Evolutionary conservation across 2,329 filamentous ascomycete species (phyloP).

Genomic region (Fusarium sp.): DNA sequence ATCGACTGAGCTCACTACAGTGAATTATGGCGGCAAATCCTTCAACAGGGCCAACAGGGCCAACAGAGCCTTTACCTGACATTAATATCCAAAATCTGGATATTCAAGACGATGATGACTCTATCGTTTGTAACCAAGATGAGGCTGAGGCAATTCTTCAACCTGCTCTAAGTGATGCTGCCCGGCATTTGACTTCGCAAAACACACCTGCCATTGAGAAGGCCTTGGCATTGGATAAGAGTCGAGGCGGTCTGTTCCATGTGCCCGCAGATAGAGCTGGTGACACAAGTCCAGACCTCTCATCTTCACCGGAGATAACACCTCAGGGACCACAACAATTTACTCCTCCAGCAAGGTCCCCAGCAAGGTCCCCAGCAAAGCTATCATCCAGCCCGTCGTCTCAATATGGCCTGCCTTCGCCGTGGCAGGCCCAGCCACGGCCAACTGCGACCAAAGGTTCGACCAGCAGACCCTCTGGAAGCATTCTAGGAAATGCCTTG

Average conservation of each 20-base stretch:
- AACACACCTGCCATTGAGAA: slow-evolving; percentile 70
- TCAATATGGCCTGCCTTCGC: slow-evolving; percentile 45
- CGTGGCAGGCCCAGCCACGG: slow-evolving; percentile 48
- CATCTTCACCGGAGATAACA: slow-evolving; percentile 37
- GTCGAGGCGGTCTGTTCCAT: slow-evolving; percentile 49
- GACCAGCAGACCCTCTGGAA: slow-evolving; percentile 46
- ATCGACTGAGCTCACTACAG: not conserved
- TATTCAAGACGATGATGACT: slow-evolving; percentile 37
- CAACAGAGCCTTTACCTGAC: slow-evolving; percentile 11
- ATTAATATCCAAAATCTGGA: slow-evolving; percentile 14
- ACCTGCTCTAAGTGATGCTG: slow-evolving; percentile 68
- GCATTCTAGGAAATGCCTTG: slow-evolving; percentile 61
- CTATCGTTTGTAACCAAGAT: slow-evolving; percentile 60
- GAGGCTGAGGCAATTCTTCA: slow-evolving; percentile 71
- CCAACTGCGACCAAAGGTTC: slow-evolving; percentile 35
- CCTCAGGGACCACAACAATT: slow-evolving; percentile 20
- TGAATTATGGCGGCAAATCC: slow-evolving; percentile 28
- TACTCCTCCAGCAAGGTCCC: slow-evolving; percentile 13
- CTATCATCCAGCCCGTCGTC: slow-evolving; percentile 11
- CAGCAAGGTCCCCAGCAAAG: slow-evolving; percentile 9
- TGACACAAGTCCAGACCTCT: slow-evolving; percentile 44
- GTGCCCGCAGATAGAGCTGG: slow-evolving; percentile 37
- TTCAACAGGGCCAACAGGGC: slow-evolving; percentile 16
- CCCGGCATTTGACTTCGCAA: slow-evolving; percentile 66
- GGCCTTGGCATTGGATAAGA: slow-evolving; percentile 64